phyloP scores from a whole-genome alignment of 257 asterid species.

The Salvia miltiorrhiza region DNA sequence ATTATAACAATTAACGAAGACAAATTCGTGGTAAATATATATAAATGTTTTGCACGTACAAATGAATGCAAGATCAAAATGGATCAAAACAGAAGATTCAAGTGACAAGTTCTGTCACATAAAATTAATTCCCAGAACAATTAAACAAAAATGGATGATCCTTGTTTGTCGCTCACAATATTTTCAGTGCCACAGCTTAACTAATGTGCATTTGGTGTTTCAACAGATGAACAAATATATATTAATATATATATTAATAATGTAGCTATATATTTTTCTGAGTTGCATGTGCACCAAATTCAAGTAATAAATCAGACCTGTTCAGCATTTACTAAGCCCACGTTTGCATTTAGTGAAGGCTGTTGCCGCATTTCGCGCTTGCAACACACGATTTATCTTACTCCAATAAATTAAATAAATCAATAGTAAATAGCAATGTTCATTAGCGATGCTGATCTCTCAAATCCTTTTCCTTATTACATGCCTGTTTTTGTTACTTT shows the following conservation, averaged over 20 bases:
- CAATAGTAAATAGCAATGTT: neutral
- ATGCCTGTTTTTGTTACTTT: too few relatives aligned
- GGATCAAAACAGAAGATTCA: neutral
- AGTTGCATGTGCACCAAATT: constrained; percentile 40
- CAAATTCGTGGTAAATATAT: neutral
- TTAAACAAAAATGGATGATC: neutral
- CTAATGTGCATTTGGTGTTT: constrained; percentile 12
- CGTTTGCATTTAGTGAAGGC: constrained; percentile 61
- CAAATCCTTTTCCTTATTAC: too few relatives aligned
- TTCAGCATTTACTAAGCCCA: constrained; percentile 58
- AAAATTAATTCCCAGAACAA: constrained; percentile 10
- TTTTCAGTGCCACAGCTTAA: constrained; percentile 31
- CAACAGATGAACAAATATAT: neutral
- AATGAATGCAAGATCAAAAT: neutral
- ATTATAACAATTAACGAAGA: too few relatives aligned
- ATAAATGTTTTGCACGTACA: neutral
- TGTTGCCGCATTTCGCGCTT: constrained; percentile 61
- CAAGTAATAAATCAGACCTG: constrained; percentile 38
- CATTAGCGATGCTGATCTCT: neutral
- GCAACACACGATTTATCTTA: constrained; percentile 12
- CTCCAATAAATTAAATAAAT: constrained; percentile 1
- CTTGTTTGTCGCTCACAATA: constrained; percentile 17
- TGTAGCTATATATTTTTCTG: neutral
- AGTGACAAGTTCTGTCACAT: constrained; percentile 11
- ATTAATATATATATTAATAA: neutral